These are phyloP conservation scores for Chlorophyllum brunneum DNA, from an alignment of 768 basidiomycete species.

Conservation along the genomic window DNA sequence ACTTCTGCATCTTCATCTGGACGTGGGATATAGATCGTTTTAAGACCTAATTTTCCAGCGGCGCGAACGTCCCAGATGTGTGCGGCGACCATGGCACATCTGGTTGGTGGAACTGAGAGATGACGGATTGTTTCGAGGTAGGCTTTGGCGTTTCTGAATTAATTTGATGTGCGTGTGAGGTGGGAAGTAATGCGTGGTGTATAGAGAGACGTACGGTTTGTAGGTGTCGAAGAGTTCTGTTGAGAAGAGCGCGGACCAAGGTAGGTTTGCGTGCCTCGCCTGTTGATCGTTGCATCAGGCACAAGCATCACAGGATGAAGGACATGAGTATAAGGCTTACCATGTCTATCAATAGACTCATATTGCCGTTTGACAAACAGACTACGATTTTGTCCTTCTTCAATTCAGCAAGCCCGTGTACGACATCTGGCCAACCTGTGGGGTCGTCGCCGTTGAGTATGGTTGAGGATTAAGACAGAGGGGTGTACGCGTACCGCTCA, in stretches of 20 bases:
- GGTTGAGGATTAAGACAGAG: neutral
- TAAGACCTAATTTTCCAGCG: constrained; percentile 49
- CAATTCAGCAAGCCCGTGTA: constrained; percentile 43
- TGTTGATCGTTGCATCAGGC: constrained; percentile 18
- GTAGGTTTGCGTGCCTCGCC: constrained; percentile 59
- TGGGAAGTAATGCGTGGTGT: neutral
- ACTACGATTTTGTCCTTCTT: constrained; percentile 49
- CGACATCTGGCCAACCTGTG: constrained; percentile 55
- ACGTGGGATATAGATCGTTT: constrained; percentile 56
- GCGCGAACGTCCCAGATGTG: constrained; percentile 56
- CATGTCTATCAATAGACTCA: constrained; percentile 59
- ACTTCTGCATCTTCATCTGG: constrained; percentile 37
- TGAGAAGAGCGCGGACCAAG: constrained; percentile 64
- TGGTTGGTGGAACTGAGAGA: constrained; percentile 43
- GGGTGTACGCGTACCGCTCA: constrained; percentile 39
- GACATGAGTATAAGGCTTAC: constrained; percentile 29
- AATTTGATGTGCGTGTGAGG: neutral
- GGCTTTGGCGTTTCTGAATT: constrained; percentile 43
- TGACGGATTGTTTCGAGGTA: constrained; percentile 49
- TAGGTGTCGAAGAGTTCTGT: constrained; percentile 56
- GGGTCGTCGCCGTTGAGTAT: neutral
- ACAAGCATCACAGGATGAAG: neutral
- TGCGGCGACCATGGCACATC: constrained; percentile 62
- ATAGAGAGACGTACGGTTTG: constrained; percentile 50
- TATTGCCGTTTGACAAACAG: constrained; percentile 62